phyloP scores from a whole-genome alignment of 768 basidiomycete genomes.

The Goffeauzyma gilvescens region DNA sequence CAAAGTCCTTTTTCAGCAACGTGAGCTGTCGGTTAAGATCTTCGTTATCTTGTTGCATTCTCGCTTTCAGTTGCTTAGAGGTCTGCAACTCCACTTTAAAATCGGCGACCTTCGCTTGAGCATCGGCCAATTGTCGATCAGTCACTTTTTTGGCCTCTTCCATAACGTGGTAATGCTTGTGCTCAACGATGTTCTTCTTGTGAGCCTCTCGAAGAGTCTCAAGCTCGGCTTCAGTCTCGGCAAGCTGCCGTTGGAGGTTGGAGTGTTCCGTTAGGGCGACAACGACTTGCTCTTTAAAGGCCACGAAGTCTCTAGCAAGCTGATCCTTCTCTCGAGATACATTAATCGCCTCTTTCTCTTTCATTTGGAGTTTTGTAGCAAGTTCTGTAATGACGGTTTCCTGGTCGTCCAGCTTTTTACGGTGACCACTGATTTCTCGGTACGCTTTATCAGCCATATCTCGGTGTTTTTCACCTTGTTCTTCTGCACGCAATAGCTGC shows the following conservation, averaged over 20 bases:
- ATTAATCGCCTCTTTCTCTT: too few species aligned
- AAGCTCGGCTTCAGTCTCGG: constrained; percentile 41
- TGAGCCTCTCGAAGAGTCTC: constrained; percentile 46
- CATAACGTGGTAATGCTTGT: constrained; percentile 83
- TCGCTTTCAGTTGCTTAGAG: neutral
- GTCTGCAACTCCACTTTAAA: neutral
- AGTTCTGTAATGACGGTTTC: too few species aligned
- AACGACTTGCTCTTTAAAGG: too few species aligned
- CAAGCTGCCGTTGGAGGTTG: neutral
- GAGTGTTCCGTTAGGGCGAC: too few species aligned
- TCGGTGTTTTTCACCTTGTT: too few species aligned
- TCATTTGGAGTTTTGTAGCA: too few species aligned
- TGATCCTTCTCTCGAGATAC: too few species aligned
- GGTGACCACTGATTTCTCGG: too few species aligned
- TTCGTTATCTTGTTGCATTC: neutral
- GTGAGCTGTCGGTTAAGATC: constrained; percentile 4
- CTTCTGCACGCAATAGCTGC: too few species aligned
- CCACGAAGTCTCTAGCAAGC: too few species aligned
- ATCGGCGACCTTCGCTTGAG: neutral
- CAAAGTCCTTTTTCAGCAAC: constrained; percentile 40
- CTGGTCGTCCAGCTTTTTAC: too few species aligned
- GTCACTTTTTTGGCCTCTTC: constrained; percentile 91
- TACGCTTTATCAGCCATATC: too few species aligned
- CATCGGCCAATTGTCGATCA: constrained; percentile 55
- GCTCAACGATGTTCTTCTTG: constrained; percentile 97